Evolutionary conservation across 2,329 filamentous ascomycete genomes (phyloP).

Genomic region (Laburnicola sp.): DNA sequence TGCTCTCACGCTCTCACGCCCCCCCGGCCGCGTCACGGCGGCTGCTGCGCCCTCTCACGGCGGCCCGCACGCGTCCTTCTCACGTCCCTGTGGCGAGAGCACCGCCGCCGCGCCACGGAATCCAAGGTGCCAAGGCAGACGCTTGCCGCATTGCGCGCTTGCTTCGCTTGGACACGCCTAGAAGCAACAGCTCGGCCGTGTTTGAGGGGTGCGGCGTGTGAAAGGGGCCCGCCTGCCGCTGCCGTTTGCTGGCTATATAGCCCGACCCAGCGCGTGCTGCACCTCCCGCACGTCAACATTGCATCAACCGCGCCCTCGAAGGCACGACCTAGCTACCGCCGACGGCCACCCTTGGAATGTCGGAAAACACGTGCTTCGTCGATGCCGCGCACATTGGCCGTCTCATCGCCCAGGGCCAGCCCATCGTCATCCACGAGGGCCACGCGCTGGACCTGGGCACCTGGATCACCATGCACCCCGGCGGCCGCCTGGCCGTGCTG

Average conservation of each 20-base stretch:
- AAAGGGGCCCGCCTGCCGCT: not conserved
- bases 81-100: too few species aligned
- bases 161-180: too few species aligned
- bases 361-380: constrained; percentile 38
- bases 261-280: too few species aligned
- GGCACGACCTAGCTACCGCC: too few species aligned
- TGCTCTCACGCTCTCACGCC: too few species aligned
- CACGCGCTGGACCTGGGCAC: constrained; percentile 58
- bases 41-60: too few species aligned
- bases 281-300: too few species aligned
- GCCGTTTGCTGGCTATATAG: not conserved
- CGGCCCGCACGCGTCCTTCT: too few species aligned
- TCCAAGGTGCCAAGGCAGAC: constrained; percentile 4
- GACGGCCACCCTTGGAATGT: constrained; percentile 19
- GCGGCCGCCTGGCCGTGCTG: constrained; percentile 61
- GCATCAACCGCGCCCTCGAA: not conserved
- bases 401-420: constrained; percentile 59
- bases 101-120: not conserved
- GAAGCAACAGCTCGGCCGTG: not conserved
- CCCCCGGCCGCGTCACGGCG: too few species aligned
- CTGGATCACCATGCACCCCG: constrained; percentile 64
- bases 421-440: constrained; percentile 61
- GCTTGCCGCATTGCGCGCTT: not conserved
- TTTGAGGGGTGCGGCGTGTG: constrained; percentile 1
- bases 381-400: constrained; percentile 53